Evolutionary conservation across 371 early-diverging fungal species (phyloP), one percentile per base, ranked within the genome.

Genomic region (Actinomortierella ambigua): DNA sequence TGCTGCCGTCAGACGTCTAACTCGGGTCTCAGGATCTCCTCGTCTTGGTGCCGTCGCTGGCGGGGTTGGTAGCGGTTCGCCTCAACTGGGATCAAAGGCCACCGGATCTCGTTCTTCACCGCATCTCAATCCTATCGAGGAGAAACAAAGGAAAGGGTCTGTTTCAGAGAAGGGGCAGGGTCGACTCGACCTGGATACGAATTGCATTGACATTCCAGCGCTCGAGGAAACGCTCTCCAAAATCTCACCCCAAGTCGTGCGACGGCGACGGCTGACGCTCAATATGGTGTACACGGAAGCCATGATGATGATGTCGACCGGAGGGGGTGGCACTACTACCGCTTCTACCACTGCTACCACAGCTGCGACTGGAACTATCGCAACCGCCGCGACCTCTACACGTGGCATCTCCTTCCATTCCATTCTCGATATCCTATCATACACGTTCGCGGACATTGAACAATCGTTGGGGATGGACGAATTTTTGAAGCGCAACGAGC

Each of bases 381-480:
- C n/a, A n/a, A n/a, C n/a, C n/a, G n/a, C n/a, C n/a, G 34, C 65
- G 3, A 56, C 61, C 18, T 51, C 58, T 1, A 24, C 68, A 26
- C 68, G 76, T 11, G 83, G 85, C 0, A 61, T 84, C n/a, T 58
- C 81, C 5, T 84, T 84, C 57, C 76, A 80, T 18, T 55, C 66
- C 3, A 79, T 81, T 55, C 62, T 84, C 39, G 65, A 76, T 43
- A 81, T 81, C 11, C 58, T 84, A 1, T 78, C 82, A 1, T 68
- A 81, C 50, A 79, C 75, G 8, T 55, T 82, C 6, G 81, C 82
- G 1, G 82, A 84, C 63, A 69, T 68, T 7, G 70, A 79, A 13
- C 77, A 79, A 51, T 78, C 85, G 0, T 63, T 84, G 1, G 82
- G 79, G 20, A 58, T 70, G 71, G 65, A 70, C 2, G 71, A 70